Evolutionary conservation across 2,329 filamentous ascomycete genomes (phyloP), one percentile per base, ranked within the genome.

Genomic region (Aspergillus ochraceoroseus): DNA sequence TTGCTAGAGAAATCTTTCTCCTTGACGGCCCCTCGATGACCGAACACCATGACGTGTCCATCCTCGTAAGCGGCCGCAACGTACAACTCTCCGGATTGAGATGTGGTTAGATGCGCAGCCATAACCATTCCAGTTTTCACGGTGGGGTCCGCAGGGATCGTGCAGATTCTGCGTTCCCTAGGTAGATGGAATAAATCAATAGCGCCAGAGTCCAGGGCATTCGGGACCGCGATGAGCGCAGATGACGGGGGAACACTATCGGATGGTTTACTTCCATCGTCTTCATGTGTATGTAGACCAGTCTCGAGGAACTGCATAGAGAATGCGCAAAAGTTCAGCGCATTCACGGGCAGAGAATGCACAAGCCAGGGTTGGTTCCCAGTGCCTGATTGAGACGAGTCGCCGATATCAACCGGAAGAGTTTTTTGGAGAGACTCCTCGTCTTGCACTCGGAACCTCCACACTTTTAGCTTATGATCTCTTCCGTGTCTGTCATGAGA

Each of bases 171-270:
- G 18, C 65, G 71, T 56, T 89, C 83, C 2, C 77, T 79, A 0
- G 92, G 90, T 0, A 96, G 71, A 27, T 85, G 77, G 61, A 86
- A 95, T 30, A 98, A 79, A 56, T 95, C 88, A 53, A 95, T 79
- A 5, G 80, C 80, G 54, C 88, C 84, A 0, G 83, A 83, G 33
- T 79, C 74, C 5, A 88, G 63, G 0, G 83, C 83, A 50, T 88
- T 87, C 0, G 92, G 89, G 1, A 92, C 85, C 0, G 87, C 88
- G 33, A 95, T 62, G 4, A 94, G 66, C 4, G 86, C 69, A 1
- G 44, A 38, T 1, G 44, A 41, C 3, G 34, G 42, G 7, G 45
- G 34, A 2, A 14, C 27, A 12, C 20, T 26, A 8, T 7, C 13
- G 26, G 18, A 22, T n/a, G 9, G n/a, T 5, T 12, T 9, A 9